These are phyloP conservation scores for Dactylellina cionopaga DNA, from an alignment of 2,329 filamentous ascomycete species.

Conservation along the genomic window DNA sequence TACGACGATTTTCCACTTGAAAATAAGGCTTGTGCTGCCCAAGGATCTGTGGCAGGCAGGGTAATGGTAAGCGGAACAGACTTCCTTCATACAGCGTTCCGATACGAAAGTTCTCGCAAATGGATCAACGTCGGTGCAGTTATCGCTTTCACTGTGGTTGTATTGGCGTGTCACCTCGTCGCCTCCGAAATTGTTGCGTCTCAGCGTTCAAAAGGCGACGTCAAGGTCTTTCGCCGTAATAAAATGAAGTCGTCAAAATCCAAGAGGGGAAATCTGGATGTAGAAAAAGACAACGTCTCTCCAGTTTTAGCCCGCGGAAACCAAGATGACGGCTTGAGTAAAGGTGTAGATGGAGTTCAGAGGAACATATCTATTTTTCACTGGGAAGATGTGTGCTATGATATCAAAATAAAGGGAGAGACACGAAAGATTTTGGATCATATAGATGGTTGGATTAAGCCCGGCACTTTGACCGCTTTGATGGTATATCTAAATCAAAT, in stretches of 20 bases:
- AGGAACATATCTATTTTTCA: constrained; percentile 74
- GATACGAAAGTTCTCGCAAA: constrained; percentile 68
- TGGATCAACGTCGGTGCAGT: constrained; percentile 71
- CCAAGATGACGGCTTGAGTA: not conserved
- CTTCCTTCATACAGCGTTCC: constrained; percentile 68
- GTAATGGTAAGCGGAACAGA: constrained; percentile 66
- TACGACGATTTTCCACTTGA: constrained; percentile 61
- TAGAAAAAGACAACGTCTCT: constrained; percentile 58
- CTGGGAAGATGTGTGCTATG: constrained; percentile 81
- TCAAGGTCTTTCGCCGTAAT: constrained; percentile 77
- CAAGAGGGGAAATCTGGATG: constrained; percentile 58
- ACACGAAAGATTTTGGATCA: constrained; percentile 80
- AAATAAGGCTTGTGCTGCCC: constrained; percentile 66
- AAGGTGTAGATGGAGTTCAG: too few relatives aligned
- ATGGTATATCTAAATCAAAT: constrained; percentile 73
- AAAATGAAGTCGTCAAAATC: constrained; percentile 62
- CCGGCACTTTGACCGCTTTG: constrained; percentile 85
- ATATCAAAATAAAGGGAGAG: constrained; percentile 81
- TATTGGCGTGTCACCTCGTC: constrained; percentile 69
- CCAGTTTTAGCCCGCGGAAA: constrained; percentile 55
- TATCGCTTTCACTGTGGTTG: constrained; percentile 65
- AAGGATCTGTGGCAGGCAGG: constrained; percentile 67
- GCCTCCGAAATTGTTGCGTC: constrained; percentile 71
- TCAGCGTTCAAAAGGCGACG: constrained; percentile 79
- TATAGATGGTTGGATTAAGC: constrained; percentile 93